Evolutionary conservation across 441 rosid species (phyloP).

Genomic region (Adansonia grandidieri): DNA sequence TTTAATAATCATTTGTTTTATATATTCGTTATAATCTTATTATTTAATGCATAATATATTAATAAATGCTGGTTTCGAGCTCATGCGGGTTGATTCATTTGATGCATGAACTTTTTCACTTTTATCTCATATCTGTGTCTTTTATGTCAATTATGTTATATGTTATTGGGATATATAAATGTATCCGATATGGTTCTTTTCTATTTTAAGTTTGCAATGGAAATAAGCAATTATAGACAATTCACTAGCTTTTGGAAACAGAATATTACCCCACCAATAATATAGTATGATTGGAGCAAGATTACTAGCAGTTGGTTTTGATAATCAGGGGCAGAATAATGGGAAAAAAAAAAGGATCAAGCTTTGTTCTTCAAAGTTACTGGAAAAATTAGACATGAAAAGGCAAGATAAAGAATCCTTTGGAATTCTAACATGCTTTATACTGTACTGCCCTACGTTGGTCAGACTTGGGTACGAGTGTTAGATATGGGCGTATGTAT

Average conservation of each 20-base stretch:
- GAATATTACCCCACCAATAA: not conserved
- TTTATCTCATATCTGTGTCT: not conserved
- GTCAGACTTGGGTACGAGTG: too few relatives aligned
- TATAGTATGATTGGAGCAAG: not conserved
- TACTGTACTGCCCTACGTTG: not conserved
- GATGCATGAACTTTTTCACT: not conserved
- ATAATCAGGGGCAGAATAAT: not conserved
- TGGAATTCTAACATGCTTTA: not conserved
- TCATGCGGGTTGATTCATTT: not conserved
- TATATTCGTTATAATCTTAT: not conserved
- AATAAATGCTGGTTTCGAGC: not conserved
- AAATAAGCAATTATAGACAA: not conserved
- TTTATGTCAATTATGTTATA: not conserved
- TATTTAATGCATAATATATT: not conserved
- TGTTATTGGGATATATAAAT: not conserved
- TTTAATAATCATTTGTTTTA: constrained; percentile 6
- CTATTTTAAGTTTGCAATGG: not conserved
- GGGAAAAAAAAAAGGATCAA: not conserved
- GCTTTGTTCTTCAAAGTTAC: not conserved
- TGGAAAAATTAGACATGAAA: not conserved
- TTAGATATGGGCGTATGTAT: too few relatives aligned
- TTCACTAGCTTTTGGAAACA: constrained; percentile 4
- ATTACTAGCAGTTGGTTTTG: not conserved
- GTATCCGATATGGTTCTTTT: not conserved
- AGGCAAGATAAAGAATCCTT: not conserved